Evolutionary conservation across 1,139 yeast genomes (phyloP), one percentile per base, ranked within the genome.

Genomic region (Kurtzmaniella quercitrusa): DNA sequence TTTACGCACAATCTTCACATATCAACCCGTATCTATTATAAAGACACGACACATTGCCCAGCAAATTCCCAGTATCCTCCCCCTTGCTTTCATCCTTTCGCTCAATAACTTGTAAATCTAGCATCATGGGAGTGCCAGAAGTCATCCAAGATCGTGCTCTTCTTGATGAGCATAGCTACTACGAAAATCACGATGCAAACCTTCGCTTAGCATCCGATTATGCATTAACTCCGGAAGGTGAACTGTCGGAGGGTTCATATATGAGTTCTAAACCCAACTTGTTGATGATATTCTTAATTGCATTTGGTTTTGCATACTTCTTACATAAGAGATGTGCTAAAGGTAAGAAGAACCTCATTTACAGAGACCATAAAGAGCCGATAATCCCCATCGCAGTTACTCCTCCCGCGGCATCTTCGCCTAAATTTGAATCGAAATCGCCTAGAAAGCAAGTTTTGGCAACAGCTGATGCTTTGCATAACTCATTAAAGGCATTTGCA

Each of bases 151-250:
- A 65, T 44, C 40, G 45, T 16, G 45, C 46, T 31, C 50, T 65
- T 38, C 53, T 65, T 41, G 49, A 56, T 34, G 70, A 65, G 42
- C 69, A 65, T 48, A 61, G 62, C 24, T 65, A 62, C 46, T 64
- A 62, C 41, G 63, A 56, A 15, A 54, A 61, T 1, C 62, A 60
- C 17, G 54, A 54, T 46, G 27, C 38, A 11, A 36, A 19, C 10
- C 15, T 19, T 36, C 25, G n/a, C 12, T 18, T 12, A n/a, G 25
- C 16, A 12, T 12, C 27, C 7, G 19, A 14, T 6, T 31, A 31
- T 52, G 23, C 52, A 53, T 41, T 49, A 55, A 39, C 25, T 12
- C 38, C 38, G 19, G 7, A 14, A 36, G n/a, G n/a, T 3, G 15
- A 12, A 10, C 5, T 6, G 2, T 19, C 23, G 2, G 24, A 36